These are phyloP conservation scores for Prunus kanzakura DNA, from an alignment of 306 rosid genomes.

Conservation along the genomic window DNA sequence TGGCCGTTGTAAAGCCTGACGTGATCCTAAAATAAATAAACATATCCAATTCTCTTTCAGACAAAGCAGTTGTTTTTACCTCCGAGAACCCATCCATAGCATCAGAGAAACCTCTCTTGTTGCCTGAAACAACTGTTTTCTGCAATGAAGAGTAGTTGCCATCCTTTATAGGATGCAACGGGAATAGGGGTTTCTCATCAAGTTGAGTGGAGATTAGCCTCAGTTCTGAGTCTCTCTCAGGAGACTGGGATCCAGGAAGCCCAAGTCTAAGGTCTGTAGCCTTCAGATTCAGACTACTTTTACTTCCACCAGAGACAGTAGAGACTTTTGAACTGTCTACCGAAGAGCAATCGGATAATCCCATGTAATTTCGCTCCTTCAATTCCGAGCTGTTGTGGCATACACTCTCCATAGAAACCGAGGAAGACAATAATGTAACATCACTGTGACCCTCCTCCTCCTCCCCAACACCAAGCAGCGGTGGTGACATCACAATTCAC, in stretches of 20 bases:
- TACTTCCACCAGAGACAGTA: constrained; percentile 37
- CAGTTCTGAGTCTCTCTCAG: constrained; percentile 52
- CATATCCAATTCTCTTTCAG: constrained; percentile 5
- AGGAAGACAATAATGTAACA: constrained; percentile 58
- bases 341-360: constrained; percentile 70
- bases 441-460: constrained; percentile 57
- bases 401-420: constrained; percentile 46
- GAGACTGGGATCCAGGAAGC: constrained; percentile 81
- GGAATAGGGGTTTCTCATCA: constrained; percentile 62
- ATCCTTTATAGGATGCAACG: constrained; percentile 48
- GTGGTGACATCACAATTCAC: constrained; percentile 54
- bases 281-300: constrained; percentile 57
- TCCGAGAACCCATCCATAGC: constrained; percentile 69
- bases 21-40: constrained; percentile 4
- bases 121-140: constrained; percentile 61
- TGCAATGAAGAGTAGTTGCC: constrained; percentile 44
- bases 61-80: constrained; percentile 39
- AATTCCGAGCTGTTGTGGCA: constrained; percentile 39
- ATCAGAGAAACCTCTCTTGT: constrained; percentile 79
- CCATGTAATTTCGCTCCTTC: constrained; percentile 77
- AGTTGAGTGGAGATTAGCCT: constrained; percentile 50
- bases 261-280: constrained; percentile 88
- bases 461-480: constrained; percentile 56
- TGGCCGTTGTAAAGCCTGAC: constrained; percentile 6
- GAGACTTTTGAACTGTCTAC: constrained; percentile 61